Evolutionary conservation across 2,329 filamentous ascomycete species (phyloP), one percentile per base, ranked within the genome.

Genomic region (Drechslera avenae): DNA sequence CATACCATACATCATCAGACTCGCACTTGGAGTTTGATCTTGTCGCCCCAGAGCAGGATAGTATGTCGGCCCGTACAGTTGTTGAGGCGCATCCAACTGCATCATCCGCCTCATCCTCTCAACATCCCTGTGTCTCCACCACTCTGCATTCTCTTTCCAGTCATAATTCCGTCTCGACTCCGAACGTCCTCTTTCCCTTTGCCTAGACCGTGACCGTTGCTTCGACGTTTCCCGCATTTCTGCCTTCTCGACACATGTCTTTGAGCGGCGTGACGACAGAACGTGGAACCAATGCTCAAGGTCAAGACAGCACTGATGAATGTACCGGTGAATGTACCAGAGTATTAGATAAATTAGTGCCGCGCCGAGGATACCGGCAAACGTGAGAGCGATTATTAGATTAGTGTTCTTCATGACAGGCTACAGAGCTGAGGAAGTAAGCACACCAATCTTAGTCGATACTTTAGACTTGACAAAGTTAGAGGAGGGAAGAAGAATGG

Each of bases 331-430:
- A 0, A 61, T 18, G 18, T 47, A 60, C 51, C 60, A 66, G 1
- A 67, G 28, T 2, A 36, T 46, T 4, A 62, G 43, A 41, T 56
- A 66, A 1, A 69, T 46, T 5, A 68, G 23, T 3, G 46, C 44
- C 0, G 59, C 35, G 12, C 66, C 65, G 40, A 66, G 67, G 16
- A 65, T 19, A 4, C 48, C 53, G 7, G 64, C 59, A 21, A 63
- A 54, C 2, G 59, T 39, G 1, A 67, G 46, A 7, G 66, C 60
- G 16, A 58, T 37, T 21, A 62, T 59, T 6, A 64, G 46, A 5
- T 51, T 58, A 0, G 56, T 52, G 8, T 42, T 57, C 1, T 37
- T 39, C 66, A 63, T 63, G 10, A 12, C 31, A 14, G 16, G 8
- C 14, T 3, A 28, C 26, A 28, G 26, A 36, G n/a, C 28, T n/a